Conservation (phyloP, 2,329 filamentous ascomycete species). For the Botrytis hyacinthi region DNA sequence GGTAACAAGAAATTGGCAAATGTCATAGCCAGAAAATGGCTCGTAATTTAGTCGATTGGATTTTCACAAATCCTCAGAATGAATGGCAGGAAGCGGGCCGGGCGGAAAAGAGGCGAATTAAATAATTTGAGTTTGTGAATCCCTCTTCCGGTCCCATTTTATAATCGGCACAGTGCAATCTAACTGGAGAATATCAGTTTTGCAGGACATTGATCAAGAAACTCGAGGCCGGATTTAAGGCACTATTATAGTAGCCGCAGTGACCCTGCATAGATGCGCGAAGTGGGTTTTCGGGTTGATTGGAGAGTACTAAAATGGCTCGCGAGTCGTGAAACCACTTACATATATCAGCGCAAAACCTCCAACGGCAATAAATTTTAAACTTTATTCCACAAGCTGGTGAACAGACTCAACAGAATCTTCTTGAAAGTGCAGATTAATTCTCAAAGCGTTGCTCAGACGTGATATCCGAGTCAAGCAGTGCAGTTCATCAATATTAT, state of each 20-base stretch:
- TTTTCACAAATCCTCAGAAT: neutral
- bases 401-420: neutral
- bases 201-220: neutral
- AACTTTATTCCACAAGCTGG: neutral
- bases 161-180: neutral
- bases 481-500: neutral
- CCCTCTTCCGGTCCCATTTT: neutral
- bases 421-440: slow-evolving; percentile 7
- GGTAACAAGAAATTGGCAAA: slow-evolving; percentile 62
- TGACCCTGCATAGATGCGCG: slow-evolving; percentile 6
- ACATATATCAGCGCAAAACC: slow-evolving; percentile 4
- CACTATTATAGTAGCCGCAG: slow-evolving; percentile 10
- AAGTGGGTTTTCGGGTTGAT: neutral
- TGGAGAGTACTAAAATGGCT: neutral
- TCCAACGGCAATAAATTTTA: neutral
- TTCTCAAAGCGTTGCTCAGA: slow-evolving; percentile 2
- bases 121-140: slow-evolving; percentile 8
- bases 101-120: neutral
- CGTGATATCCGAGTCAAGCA: neutral
- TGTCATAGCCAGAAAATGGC: slow-evolving; percentile 58
- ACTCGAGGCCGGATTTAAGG: neutral
- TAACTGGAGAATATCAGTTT: neutral
- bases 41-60: slow-evolving; percentile 39
- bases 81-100: neutral
- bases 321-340: neutral